Evolutionary conservation across 768 basidiomycete genomes (phyloP).

Genomic region (Boletus barrowsii): DNA sequence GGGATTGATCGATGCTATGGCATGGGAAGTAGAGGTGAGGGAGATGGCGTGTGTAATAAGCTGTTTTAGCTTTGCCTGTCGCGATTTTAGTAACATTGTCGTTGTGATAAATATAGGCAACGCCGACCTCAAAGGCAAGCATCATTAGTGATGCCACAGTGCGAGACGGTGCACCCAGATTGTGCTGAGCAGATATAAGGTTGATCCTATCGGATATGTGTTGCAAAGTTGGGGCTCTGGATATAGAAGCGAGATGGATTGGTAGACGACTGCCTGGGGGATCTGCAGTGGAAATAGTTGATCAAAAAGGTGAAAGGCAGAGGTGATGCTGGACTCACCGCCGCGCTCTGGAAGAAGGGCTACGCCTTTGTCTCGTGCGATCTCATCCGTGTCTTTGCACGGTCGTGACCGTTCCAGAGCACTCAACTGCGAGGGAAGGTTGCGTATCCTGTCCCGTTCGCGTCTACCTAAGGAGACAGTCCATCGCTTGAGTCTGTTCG

Average conservation of each 20-base stretch:
- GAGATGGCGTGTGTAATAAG: slow-evolving; percentile 79
- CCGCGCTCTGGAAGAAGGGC: slow-evolving; percentile 61
- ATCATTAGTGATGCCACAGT: slow-evolving; percentile 67
- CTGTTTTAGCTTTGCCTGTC: slow-evolving; percentile 77
- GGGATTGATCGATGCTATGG: slow-evolving; percentile 71
- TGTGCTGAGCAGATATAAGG: slow-evolving; percentile 77
- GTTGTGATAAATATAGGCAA: not conserved
- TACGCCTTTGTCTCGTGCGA: slow-evolving; percentile 67
- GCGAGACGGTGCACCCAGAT: slow-evolving; percentile 57
- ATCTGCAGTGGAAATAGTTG: slow-evolving; percentile 37
- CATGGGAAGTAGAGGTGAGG: slow-evolving; percentile 70
- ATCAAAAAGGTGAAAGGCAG: not conserved
- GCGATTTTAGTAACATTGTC: not conserved
- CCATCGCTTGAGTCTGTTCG: slow-evolving; percentile 70
- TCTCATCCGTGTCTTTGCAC: slow-evolving; percentile 58
- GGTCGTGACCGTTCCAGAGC: slow-evolving; percentile 44
- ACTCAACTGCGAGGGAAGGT: slow-evolving; percentile 44
- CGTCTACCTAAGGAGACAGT: slow-evolving; percentile 65
- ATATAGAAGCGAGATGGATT: slow-evolving; percentile 70
- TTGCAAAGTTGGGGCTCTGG: slow-evolving; percentile 68
- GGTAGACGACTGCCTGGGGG: slow-evolving; percentile 69
- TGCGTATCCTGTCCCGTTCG: slow-evolving; percentile 70
- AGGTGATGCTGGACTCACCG: slow-evolving; percentile 38
- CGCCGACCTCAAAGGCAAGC: slow-evolving; percentile 71
- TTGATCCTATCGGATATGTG: slow-evolving; percentile 79